Evolutionary conservation across 1,284 basidiomycete genomes (phyloP).

Genomic region (Violaceomyces palustris): DNA sequence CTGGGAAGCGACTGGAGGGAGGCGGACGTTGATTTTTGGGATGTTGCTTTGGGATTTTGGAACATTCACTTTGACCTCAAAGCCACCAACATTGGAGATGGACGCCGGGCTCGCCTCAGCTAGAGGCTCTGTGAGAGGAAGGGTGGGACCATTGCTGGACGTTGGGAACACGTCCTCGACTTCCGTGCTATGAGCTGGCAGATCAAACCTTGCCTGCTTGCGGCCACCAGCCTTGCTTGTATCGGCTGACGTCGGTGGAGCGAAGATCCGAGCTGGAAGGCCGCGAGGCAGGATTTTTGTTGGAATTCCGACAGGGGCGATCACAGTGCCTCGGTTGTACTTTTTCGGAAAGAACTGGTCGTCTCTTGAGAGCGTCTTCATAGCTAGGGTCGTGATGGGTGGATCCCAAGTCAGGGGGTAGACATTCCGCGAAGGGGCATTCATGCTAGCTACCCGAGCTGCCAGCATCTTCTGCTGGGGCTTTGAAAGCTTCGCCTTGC

Average conservation of each 20-base stretch:
- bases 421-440: conserved; percentile 14
- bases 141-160: too few species aligned
- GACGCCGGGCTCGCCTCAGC: too few species aligned
- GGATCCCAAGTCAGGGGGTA: conserved; percentile 42
- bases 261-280: conserved; percentile 4
- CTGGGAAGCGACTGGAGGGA: too few species aligned
- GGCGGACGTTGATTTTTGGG: too few species aligned
- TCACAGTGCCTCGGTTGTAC: conserved; percentile 34
- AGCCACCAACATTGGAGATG: too few species aligned
- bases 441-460: conserved; percentile 18
- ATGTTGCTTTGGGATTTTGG: too few species aligned
- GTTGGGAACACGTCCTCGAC: too few species aligned
- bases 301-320: conserved; percentile 33
- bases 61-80: too few species aligned
- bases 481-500: conserved; percentile 15
- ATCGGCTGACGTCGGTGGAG: conserved; percentile 1
- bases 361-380: conserved; percentile 37
- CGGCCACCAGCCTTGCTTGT: conserved; percentile 1
- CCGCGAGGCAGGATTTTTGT: conserved; percentile 15
- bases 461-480: conserved; percentile 23
- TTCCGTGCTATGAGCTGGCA: too few species aligned
- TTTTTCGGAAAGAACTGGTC: conserved; percentile 43
- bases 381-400: conserved; percentile 24
- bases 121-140: too few species aligned
- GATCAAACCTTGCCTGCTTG: conserved; percentile 33